phyloP scores from a whole-genome alignment of 1,139 yeast species.

The Hemisphaericaspora xylofermentans region DNA sequence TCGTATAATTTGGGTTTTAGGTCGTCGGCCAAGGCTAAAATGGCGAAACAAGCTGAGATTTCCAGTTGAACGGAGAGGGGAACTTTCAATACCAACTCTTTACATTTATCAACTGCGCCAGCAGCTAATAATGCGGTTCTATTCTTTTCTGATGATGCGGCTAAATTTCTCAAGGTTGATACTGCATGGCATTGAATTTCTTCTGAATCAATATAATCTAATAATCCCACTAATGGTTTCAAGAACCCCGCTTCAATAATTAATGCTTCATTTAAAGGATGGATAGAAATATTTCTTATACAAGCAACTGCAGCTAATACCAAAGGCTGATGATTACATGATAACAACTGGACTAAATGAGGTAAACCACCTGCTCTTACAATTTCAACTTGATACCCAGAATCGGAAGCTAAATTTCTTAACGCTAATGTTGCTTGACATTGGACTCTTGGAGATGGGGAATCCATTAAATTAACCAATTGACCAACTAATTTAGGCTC shows the following conservation, averaged over 20 bases:
- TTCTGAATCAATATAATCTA: constrained; percentile 84
- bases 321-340: constrained; percentile 87
- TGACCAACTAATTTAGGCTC: constrained; percentile 93
- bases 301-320: constrained; percentile 97
- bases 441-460: constrained; percentile 89
- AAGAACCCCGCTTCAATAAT: constrained; percentile 96
- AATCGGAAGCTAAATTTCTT: constrained; percentile 93
- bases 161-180: constrained; percentile 89
- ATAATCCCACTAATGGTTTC: constrained; percentile 80
- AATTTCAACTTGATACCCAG: constrained; percentile 88
- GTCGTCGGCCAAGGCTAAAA: constrained; percentile 93
- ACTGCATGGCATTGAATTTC: constrained; percentile 98
- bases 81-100: constrained; percentile 78
- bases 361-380: constrained; percentile 96
- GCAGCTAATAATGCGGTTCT: constrained; percentile 90
- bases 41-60: constrained; percentile 96
- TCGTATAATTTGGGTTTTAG: constrained; percentile 83
- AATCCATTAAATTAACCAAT: constrained; percentile 87
- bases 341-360: constrained; percentile 80
- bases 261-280: constrained; percentile 91
- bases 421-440: constrained; percentile 97
- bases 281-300: constrained; percentile 92
- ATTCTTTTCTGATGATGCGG: constrained; percentile 92
- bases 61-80: constrained; percentile 93
- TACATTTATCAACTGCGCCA: constrained; percentile 93